Base-by-base conservation (phyloP, 176 grass and related monocot species). In the Hyparrhenia diplandra region DNA sequence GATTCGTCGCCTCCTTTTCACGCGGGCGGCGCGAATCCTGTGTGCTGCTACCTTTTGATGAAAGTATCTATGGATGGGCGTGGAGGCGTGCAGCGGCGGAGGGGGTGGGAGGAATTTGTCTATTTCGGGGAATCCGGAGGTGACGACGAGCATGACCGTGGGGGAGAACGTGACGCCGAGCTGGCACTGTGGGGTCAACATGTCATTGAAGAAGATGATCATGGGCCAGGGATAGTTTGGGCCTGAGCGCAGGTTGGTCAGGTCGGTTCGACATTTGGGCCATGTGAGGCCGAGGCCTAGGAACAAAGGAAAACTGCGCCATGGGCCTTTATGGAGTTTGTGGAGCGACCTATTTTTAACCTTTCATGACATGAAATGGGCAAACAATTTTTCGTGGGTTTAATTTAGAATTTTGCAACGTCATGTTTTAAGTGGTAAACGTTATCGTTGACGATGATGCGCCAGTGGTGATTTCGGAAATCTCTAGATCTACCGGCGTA, bases 121-220 rank as follows among this genome's bases (percentile, higher is more conserved):
- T 75, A 67, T 69, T 69, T 29, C 28, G 20, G 71, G 37, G 71
- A 75, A 73, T 65, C 68, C 81, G 25, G 13, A 39, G 32, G 64
- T 69, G 46, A 40, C 46, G 32, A 80, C 65, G 78, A 12, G 7
- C 77, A 37, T 18, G 64, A 67, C 68, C 45, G 64, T 63, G 64
- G 64, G n/a, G 23, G 64, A 57, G 46, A 80, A 80, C 78, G 64
- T 69, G 78, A 6, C 24, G n/a, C 59, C 1, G 16, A 71, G 30
- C 21, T 67, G 28, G 63, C 63, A 18, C 12, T 10, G 54, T 72
- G 54, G 80, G 52, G 54, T 14, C 67, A 5, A 16, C 54, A 34
- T 72, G 79, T 24, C 79, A 82, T 82, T 1, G 27, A 25, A 0
- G 8, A 32, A 1, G 29, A 13, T 21, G 55, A 12, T 12, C 55